Percentiles rank a stretch among this genome's conserved stretches.
phyloP scores from a whole-genome alignment of 768 basidiomycete genomes.

The Tephrocybe sp. region DNA sequence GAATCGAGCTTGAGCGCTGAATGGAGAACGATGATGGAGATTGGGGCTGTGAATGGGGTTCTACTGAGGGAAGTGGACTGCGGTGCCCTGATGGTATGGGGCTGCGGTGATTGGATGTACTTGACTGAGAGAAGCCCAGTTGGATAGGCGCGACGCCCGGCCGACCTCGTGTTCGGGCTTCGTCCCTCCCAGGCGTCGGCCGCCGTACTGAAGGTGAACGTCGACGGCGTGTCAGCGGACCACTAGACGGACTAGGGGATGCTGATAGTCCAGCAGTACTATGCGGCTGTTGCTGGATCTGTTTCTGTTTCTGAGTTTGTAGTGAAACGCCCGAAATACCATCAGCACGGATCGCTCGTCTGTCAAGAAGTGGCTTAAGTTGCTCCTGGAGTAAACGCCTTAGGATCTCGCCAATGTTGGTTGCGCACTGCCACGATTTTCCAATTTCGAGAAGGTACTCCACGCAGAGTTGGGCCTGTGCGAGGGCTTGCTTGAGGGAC shows the following conservation, averaged over 20 bases:
- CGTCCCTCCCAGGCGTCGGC: constrained; percentile 6
- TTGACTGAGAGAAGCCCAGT: background rate
- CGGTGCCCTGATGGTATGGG: constrained; percentile 7
- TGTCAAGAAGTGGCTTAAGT: constrained; percentile 40
- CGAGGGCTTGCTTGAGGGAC: constrained; percentile 41
- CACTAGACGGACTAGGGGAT: constrained; percentile 1
- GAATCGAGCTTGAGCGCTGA: constrained; percentile 5
- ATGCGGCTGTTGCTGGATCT: background rate
- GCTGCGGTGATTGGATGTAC: constrained; percentile 6
- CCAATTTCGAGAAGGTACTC: constrained; percentile 55
- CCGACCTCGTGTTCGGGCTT: constrained; percentile 2
- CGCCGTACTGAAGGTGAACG: constrained; percentile 13
- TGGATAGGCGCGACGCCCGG: background rate
- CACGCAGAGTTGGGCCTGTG: constrained; percentile 47
- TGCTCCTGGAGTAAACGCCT: constrained; percentile 42
- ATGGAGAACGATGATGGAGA: constrained; percentile 11
- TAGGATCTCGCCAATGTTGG: constrained; percentile 48
- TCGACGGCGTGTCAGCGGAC: constrained; percentile 3
- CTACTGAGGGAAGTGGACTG: background rate
- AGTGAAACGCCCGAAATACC: background rate
- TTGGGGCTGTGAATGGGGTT: constrained; percentile 10
- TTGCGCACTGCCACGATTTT: constrained; percentile 53
- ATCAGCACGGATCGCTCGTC: constrained; percentile 19
- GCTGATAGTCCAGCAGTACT: background rate
- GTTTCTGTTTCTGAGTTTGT: background rate